Percentiles rank a stretch among this genome's conserved stretches.
These are phyloP conservation scores for Oryza longistaminata DNA, from an alignment of 176 grass and related monocot genomes.

Conservation along the genomic window DNA sequence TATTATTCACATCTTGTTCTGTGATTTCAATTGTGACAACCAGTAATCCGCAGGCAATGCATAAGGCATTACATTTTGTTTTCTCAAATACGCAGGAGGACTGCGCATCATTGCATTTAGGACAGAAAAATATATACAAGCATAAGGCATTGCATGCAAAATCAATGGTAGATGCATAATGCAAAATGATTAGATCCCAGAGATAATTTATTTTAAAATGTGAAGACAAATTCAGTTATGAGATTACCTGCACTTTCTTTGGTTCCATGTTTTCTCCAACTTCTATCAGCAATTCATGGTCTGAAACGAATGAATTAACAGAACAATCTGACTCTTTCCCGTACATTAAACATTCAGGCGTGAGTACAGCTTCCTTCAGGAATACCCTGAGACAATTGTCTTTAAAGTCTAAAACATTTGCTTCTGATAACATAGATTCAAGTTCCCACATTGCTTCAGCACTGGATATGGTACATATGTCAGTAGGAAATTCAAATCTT, in stretches of 20 bases:
- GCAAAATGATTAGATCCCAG: background rate
- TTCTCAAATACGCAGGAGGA: too few species aligned
- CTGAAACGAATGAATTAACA: constrained; percentile 54
- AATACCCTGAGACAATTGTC: constrained; percentile 58
- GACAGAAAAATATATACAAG: too few species aligned
- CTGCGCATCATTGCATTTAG: too few species aligned
- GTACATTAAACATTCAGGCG: constrained; percentile 48
- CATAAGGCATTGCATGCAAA: background rate
- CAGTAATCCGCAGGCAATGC: background rate
- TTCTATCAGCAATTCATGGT: constrained; percentile 88
- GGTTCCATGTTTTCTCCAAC: constrained; percentile 66
- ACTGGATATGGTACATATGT: constrained; percentile 47
- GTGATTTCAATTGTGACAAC: background rate
- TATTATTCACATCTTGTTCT: background rate
- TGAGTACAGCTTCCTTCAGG: constrained; percentile 46
- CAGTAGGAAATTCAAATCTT: constrained; percentile 29
- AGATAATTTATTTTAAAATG: constrained; percentile 8
- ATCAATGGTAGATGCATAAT: background rate
- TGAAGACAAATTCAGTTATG: constrained; percentile 25
- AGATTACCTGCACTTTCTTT: constrained; percentile 70
- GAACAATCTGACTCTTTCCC: constrained; percentile 57
- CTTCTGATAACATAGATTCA: constrained; percentile 59
- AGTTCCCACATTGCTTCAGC: constrained; percentile 49
- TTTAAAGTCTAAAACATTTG: constrained; percentile 69
- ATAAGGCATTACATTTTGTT: too few species aligned